Base-by-base conservation (phyloP, 179 eudicot species). In the Silene noctiflora region DNA sequence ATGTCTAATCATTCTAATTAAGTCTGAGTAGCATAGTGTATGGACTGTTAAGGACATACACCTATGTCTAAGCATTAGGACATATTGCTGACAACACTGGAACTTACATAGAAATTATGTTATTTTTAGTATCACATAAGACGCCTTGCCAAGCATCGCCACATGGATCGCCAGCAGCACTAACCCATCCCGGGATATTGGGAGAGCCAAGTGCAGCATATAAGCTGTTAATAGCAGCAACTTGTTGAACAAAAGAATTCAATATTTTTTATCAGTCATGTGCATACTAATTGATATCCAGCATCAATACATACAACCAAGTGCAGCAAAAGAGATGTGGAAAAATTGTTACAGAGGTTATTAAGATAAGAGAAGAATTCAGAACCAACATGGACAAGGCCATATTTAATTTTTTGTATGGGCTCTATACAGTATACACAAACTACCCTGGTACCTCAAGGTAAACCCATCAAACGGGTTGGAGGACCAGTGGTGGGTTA, bases 61-160 rank as follows among this genome's bases (percentile, higher is more conserved):
- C 42, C 9, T 6, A 35, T 35, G 42, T 35, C 42, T 7, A 35
- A 35, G 7, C 7, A 35, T 35, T 35, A 44, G 25, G 63, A 71
- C 21, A 21, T 51, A 25, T 14, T 12, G 35, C 20, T 8, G 39
- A 35, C 3, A 27, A 17, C 25, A 72, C 9, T 9, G 65, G 31
- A 48, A 48, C 67, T 21, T 74, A 95, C 99, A 93, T 91, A 62
- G 96, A 83, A 22, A 75, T 80, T 61, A 95, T 89, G 79, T 79
- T 84, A 53, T 79, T 68, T 24, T 85, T 31, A 72, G 77, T 79
- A 67, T 87, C 91, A 80, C 99, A 95, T 29, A 1, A 66, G 69
- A 95, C 91, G 22, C 99, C 99, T 93, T 95, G 99, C 99, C 99
- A 95, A 59, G 81, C 71, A 16, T 84, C 97, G 35, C 79, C 86